Evolutionary conservation across 441 rosid species (phyloP), one percentile per base, ranked within the genome.

Genomic region (Metrosideros polymorpha): DNA sequence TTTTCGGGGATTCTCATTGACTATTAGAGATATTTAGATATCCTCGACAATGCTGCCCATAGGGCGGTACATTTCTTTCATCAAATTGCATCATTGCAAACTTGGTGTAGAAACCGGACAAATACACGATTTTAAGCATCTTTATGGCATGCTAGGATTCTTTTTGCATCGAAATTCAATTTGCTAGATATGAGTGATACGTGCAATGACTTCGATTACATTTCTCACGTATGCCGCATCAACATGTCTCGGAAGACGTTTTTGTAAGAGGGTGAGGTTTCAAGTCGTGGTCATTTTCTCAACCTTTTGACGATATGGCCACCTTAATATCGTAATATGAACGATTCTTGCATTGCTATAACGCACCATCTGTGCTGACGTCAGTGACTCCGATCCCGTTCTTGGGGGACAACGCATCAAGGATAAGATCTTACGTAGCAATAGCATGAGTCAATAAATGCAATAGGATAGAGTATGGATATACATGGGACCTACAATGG

Each of bases 1-100:
- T 96, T 96, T 91, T 91, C 94, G 4, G 99, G 99, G 87, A 95
- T 97, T 89, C 90, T 97, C 83, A 97, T 96, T 90, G 92, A 94
- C n/a, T n/a, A n/a, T n/a, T n/a, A n/a, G n/a, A n/a, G n/a, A n/a
- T n/a, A n/a, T n/a, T n/a, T n/a, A n/a, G n/a, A n/a, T n/a, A n/a
- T n/a, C n/a, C n/a, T n/a, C n/a, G n/a, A n/a, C n/a, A 89, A 95
- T 29, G 93, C 94, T 35, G 89, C 95, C 85, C 91, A 89, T 12
- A 25, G 47, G 79, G 47, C 22, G 79, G 47, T 39, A 3, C 49
- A 71, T 71, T 39, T 71, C 49, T 22, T 71, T 71, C 22, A 39
- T 24, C n/a, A 71, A 71, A 71, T 35, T 22, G 8, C 79, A 39
- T 22, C 47, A 19, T 22, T 12, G 47, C n/a, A 71, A 71, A 71